Evolutionary conservation across 306 rosid genomes (phyloP).

Genomic region (Cucurbita pepo): DNA sequence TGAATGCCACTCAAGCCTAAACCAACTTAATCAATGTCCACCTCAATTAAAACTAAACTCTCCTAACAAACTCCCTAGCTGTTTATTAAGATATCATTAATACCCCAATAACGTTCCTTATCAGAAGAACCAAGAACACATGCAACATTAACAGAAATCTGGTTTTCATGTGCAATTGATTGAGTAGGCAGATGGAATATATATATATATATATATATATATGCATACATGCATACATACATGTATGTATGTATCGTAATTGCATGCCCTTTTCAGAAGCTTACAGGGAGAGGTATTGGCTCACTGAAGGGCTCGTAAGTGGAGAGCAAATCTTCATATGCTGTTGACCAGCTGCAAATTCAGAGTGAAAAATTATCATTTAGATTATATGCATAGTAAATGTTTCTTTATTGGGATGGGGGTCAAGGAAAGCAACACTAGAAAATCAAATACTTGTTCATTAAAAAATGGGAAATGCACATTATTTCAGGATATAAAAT

Average conservation of each 20-base stretch:
- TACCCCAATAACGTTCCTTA: background rate
- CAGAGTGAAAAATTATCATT: constrained; percentile 5
- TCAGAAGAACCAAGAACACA: background rate
- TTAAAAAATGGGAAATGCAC: background rate
- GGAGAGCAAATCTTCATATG: constrained; percentile 72
- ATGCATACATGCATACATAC: background rate
- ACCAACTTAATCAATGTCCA: background rate
- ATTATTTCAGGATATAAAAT: background rate
- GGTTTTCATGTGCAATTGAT: background rate
- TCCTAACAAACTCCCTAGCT: background rate
- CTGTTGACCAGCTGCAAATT: constrained; percentile 84
- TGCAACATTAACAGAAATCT: background rate
- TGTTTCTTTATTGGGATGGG: background rate
- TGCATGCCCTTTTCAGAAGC: constrained; percentile 3
- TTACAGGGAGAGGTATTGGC: constrained; percentile 80
- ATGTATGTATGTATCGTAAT: no score
- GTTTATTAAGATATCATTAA: background rate
- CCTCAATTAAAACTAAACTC: background rate
- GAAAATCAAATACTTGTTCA: background rate
- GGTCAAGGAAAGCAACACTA: background rate
- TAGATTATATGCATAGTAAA: background rate
- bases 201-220: no score
- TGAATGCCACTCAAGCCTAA: background rate
- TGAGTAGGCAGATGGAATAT: background rate
- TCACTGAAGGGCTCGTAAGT: constrained; percentile 59